These are phyloP conservation scores for Schoenoplectus tabernaemontani DNA, from an alignment of 202 grass and related monocot species.

Conservation along the genomic window DNA sequence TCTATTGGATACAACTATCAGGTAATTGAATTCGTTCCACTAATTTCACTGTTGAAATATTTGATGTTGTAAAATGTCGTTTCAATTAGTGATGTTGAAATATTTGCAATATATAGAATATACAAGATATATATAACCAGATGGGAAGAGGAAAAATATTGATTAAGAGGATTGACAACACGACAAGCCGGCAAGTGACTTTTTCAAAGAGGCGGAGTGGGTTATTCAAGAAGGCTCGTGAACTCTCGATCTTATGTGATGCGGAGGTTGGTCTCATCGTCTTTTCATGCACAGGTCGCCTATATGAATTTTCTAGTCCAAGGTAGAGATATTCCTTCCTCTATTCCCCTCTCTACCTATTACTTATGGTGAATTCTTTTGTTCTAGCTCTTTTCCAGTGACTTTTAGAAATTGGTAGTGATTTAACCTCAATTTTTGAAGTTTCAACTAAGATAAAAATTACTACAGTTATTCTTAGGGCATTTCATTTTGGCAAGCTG, in stretches of 20 bases:
- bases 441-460: background rate
- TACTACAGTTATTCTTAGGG: background rate
- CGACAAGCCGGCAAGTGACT: constrained; percentile 8
- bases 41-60: background rate
- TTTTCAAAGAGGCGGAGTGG: background rate
- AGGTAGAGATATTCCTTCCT: background rate
- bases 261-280: background rate
- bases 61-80: background rate
- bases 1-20: background rate
- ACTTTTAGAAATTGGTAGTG: background rate
- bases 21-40: background rate
- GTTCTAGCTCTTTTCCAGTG: background rate
- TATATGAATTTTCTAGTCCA: constrained; percentile 2
- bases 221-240: background rate
- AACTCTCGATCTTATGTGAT: constrained; percentile 7
- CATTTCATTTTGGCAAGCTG: background rate
- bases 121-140: background rate
- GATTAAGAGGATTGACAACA: background rate
- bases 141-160: constrained; percentile 9
- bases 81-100: background rate
- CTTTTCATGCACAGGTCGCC: background rate
- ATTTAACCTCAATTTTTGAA: background rate
- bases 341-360: background rate
- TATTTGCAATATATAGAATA: background rate
- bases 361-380: background rate